Percentiles rank a stretch among this genome's conserved stretches.
Evolutionary conservation across 140 eudicot genomes (phyloP).

Genomic region (Senecio squalidus): DNA sequence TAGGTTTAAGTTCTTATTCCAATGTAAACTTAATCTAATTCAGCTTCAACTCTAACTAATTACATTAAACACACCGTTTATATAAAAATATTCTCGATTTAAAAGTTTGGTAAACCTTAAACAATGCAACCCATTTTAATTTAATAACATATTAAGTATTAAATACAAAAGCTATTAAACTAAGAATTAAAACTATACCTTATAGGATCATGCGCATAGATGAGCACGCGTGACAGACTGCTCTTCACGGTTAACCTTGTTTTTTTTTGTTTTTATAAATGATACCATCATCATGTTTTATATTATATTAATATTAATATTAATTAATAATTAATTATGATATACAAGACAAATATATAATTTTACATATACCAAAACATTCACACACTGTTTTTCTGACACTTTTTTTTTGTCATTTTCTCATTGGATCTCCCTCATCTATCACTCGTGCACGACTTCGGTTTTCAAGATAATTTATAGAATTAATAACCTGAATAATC

Average conservation of each 20-base stretch:
- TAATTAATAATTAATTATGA: background rate
- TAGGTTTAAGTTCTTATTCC: too few relatives aligned
- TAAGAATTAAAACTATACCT: too few relatives aligned
- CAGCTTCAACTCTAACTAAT: too few relatives aligned
- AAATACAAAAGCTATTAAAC: background rate
- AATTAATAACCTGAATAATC: too few relatives aligned
- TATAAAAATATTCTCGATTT: too few relatives aligned
- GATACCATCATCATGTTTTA: background rate
- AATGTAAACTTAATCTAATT: too few relatives aligned
- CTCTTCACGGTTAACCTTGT: slow-evolving; percentile 10
- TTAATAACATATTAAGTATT: too few relatives aligned
- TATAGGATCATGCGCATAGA: slow-evolving; percentile 10
- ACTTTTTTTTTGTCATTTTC: slow-evolving; percentile 20
- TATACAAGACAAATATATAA: slow-evolving; percentile 5
- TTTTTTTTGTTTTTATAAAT: slow-evolving; percentile 4
- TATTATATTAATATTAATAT: background rate
- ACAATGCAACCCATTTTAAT: too few relatives aligned
- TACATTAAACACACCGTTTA: too few relatives aligned
- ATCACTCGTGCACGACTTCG: slow-evolving; percentile 17
- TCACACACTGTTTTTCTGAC: background rate
- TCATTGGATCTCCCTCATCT: slow-evolving; percentile 26
- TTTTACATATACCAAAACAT: slow-evolving; percentile 1
- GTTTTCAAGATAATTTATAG: too few relatives aligned
- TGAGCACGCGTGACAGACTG: slow-evolving; percentile 12
- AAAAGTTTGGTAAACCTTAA: too few relatives aligned